Percentiles rank a stretch among this genome's conserved stretches.
Evolutionary conservation across 495 filamentous ascomycete species (phyloP).

Genomic region (Chaetomium cochliodes): DNA sequence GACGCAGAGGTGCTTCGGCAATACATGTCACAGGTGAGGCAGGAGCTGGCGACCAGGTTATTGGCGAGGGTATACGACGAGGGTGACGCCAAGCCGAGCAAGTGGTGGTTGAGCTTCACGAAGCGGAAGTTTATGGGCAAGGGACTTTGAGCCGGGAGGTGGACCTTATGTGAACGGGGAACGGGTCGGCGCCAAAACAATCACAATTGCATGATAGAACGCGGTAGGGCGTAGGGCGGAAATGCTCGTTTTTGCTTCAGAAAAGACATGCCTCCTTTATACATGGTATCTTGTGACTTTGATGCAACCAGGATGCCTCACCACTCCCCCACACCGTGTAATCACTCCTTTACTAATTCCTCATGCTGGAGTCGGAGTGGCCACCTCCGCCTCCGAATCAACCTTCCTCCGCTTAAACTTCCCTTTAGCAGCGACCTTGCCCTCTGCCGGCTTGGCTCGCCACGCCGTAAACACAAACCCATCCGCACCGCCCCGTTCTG

Average conservation of each 20-base stretch:
- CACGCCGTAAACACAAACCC: slow-evolving; percentile 86
- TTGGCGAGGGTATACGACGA: slow-evolving; percentile 84
- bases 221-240: background rate
- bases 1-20: slow-evolving; percentile 82
- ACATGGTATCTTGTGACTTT: slow-evolving; percentile 24
- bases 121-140: slow-evolving; percentile 99
- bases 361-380: slow-evolving; percentile 22
- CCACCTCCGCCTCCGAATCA: slow-evolving; percentile 38
- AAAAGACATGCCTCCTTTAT: slow-evolving; percentile 10
- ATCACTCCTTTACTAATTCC: background rate
- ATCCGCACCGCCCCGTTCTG: slow-evolving; percentile 78
- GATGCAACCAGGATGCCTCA: background rate
- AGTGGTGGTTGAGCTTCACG: slow-evolving; percentile 98
- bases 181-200: background rate
- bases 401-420: slow-evolving; percentile 64
- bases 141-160: slow-evolving; percentile 55
- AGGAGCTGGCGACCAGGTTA: slow-evolving; percentile 81
- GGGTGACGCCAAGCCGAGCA: slow-evolving; percentile 77
- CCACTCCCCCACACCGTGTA: background rate
- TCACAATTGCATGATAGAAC: slow-evolving; percentile 5
- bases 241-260: background rate
- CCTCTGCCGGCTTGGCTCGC: slow-evolving; percentile 73
- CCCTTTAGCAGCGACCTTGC: slow-evolving; percentile 77
- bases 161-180: background rate
- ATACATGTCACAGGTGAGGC: slow-evolving; percentile 88